Evolutionary conservation across 2,329 filamentous ascomycete genomes (phyloP), one percentile per base, ranked within the genome.

Genomic region (Fusarium sp.): DNA sequence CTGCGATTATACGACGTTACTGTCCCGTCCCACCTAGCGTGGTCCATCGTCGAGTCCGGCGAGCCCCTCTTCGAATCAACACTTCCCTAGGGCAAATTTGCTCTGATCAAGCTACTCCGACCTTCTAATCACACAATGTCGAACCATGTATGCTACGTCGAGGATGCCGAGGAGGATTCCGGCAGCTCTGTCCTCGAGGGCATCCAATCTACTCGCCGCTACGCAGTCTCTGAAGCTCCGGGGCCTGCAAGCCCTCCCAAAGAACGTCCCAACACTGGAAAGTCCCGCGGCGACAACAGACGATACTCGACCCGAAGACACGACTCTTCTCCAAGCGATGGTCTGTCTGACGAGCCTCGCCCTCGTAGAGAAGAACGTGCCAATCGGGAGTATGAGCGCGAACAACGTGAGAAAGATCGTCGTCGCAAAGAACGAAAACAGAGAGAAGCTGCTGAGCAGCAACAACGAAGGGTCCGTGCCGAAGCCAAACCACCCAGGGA

Each of bases 91-190:
- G 59, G 57, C 54, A 57, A 70, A 72, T 69, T 62, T 56, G 65
- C 69, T 59, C 59, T 70, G 53, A 60, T 70, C 50, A 63, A 70
- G 51, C 67, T 65, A 66, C 51, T 65, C 50, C 44, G 56, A 47
- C 55, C 36, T 43, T 67, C 50, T 53, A 65, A 47, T 65, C 51
- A 68, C 76, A 78, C 74, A 75, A 87, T 87, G 84, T 79, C 83
- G 58, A 74, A 77, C 28, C 69, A 78, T 71, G 78, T 83, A 56
- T 81, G 82, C 59, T 83, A 82, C 74, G 80, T 86, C 60, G 82
- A 88, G 75, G 86, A 87, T 57, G 84, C 79, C 46, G 84, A 87
- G 72, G 84, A 87, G 70, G 85, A 87, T 51, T 78, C 80, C 14
- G 84, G 81, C 40, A 83, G 82, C 55, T 76, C 80, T 36, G 75